Evolutionary conservation across 2,329 filamentous ascomycete genomes (phyloP), one percentile per base, ranked within the genome.

Genomic region (Talaromyces sp.): DNA sequence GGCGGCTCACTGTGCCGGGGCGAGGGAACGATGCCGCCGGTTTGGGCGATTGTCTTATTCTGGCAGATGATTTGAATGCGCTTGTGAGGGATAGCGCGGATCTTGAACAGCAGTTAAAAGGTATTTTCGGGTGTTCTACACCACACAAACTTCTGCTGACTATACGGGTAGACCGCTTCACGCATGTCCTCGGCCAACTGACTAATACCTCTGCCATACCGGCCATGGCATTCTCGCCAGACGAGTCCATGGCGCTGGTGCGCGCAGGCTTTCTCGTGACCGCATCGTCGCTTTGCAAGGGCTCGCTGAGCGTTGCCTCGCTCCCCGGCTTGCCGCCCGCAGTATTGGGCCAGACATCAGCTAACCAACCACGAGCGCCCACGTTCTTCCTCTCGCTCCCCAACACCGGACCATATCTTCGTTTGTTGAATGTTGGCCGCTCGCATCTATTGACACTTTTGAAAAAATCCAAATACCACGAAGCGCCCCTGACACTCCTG

Each of bases 381-480:
- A 70, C 75, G 14, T 69, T 79, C 66, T 80, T 83, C 63, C 77
- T 87, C 55, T 83, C 83, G 2, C 74, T 88, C 0, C 86, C 86
- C 1, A 82, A 82, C 57, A 85, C 82, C 2, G 86, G 86, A 1
- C 77, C 82, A 0, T 86, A 86, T 66, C 78, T 87, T 55, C 81
- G 82, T 54, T 77, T 88, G 9, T 73, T 87, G 3, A 77, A 77
- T 19, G 75, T 81, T 29, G 82, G 82, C 14, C 81, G 85, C 7
- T 72, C 75, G 6, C 84, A 87, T 66, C 70, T 88, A 2, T 67
- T 87, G 4, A 66, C 73, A 14, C 74, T 87, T 2, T 70, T 88
- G 1, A 74, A 72, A 24, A 82, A 83, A 65, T 80, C 79, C 14
- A 78, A 75, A 55, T 81, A 80, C 64, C 77, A 77, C 46, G 84